A percentile compares a stretch with the other conserved stretches of the same genome.
These are phyloP conservation scores for Xylaria polymorpha DNA, from an alignment of 2,329 filamentous ascomycete species.

Conservation along the genomic window DNA sequence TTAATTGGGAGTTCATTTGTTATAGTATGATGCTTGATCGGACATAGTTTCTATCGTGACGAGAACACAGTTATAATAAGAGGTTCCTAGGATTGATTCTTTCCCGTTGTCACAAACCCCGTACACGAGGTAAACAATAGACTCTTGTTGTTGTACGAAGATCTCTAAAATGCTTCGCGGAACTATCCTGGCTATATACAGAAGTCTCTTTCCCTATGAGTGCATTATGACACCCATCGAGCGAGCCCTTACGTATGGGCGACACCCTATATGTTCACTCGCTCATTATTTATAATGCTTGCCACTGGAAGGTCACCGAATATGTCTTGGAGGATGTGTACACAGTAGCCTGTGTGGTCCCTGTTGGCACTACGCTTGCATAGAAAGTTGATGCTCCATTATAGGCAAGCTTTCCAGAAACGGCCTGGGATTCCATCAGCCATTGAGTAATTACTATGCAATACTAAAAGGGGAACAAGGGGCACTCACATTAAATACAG, in stretches of 20 bases:
- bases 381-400: constrained; percentile 39
- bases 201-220: no score
- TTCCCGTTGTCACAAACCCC: no score
- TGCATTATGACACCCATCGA: background rate
- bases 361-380: constrained; percentile 40
- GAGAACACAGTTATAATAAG: no score
- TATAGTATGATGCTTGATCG: no score
- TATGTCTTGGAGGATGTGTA: constrained; percentile 38
- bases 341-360: constrained; percentile 42
- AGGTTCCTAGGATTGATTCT: no score
- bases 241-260: background rate
- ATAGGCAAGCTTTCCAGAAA: constrained; percentile 39
- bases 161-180: no score
- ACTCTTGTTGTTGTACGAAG: no score
- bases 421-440: constrained; percentile 22
- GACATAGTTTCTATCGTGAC: no score
- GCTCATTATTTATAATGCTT: background rate
- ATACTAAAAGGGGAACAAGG: background rate
- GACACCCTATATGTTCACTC: background rate
- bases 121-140: no score
- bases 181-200: no score
- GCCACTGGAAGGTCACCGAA: constrained; percentile 42
- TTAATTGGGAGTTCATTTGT: no score
- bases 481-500: constrained; percentile 39
- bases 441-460: background rate